Conservation (phyloP, 192 early-diverging fungal species). For the Backusella mclennaniae region DNA sequence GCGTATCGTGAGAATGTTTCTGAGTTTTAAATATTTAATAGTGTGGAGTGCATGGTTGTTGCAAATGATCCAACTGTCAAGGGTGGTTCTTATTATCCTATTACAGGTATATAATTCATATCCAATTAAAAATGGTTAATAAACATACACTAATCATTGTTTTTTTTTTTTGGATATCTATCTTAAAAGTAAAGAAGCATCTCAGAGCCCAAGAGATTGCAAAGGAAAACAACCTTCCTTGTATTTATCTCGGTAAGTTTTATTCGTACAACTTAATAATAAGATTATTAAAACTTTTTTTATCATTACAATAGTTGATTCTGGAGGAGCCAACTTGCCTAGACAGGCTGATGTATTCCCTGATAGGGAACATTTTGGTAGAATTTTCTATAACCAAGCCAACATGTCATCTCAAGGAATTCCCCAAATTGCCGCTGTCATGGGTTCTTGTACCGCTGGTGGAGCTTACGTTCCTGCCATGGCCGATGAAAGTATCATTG, state of each 20-base stretch:
- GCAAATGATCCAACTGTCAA: constrained; percentile 98
- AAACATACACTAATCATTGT: background rate
- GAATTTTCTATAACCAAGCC: constrained; percentile 94
- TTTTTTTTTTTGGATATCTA: background rate
- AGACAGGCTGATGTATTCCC: constrained; percentile 96
- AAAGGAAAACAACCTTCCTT: constrained; percentile 88
- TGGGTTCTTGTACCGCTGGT: constrained; percentile 97
- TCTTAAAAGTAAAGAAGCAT: constrained; percentile 86
- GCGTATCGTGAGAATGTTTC: background rate
- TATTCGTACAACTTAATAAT: background rate
- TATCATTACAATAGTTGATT: constrained; percentile 63
- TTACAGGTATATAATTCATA: constrained; percentile 48
- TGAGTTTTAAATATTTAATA: constrained; percentile 25
- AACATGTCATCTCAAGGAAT: constrained; percentile 77
- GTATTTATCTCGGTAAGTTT: constrained; percentile 77
- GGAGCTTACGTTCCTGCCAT: constrained; percentile 98
- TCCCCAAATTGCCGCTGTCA: constrained; percentile 95
- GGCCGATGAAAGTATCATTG: constrained; percentile 98
- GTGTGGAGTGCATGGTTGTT: constrained; percentile 93
- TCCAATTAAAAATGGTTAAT: background rate
- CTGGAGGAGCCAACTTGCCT: constrained; percentile 94
- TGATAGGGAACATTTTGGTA: constrained; percentile 88
- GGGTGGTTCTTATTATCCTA: constrained; percentile 96
- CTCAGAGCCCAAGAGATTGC: constrained; percentile 97
- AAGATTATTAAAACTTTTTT: background rate